Evolutionary conservation across 2,329 filamentous ascomycete genomes (phyloP), one percentile per base, ranked within the genome.

Genomic region (Neocucurbitaria cava): DNA sequence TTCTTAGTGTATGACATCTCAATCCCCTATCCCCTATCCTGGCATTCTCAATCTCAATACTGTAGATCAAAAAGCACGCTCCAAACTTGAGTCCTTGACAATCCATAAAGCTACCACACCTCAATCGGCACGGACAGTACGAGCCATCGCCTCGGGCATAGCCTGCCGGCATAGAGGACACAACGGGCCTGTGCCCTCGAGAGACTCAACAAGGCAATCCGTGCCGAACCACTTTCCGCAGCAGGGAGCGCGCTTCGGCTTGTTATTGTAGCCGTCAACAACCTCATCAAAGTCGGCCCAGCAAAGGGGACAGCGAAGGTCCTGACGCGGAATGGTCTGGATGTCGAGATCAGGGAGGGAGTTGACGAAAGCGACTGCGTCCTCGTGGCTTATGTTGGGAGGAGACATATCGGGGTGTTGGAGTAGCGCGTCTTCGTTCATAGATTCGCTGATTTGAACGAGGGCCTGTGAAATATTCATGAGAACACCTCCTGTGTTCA

Each of bases 141-240:
- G 9, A 24, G 36, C 39, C 15, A 13, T 8, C 13, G 36, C 3
- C 3, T 18, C 30, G 3, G 44, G 20, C n/a, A 50, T 44, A 30
- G 44, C 40, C 8, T 26, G 28, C 8, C 47, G 47, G 21, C 40
- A 50, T 6, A 50, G 23, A 8, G 47, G 47, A 24, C 47, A 49
- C 20, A 49, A 28, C 20, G 47, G 35, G 18, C 39, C 28, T n/a
- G 38, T 44, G 9, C 8, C n/a, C 11, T 18, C 30, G 9, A 50
- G 30, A 3, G 18, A 23, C 15, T 38, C 30, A 20, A 50, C 21
- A 31, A 31, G 28, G 3, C 28, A 31, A 15, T 31, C 28, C 28
- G 8, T 11, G 28, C 28, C 28, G 11, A 31, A 31, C 28, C 28
- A 31, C 28, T 31, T 31, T 31, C 28, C 28, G 28, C 28, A 31